These are phyloP conservation scores for Penicillium mononematosum DNA, from an alignment of 495 filamentous ascomycete genomes.

Conservation along the genomic window DNA sequence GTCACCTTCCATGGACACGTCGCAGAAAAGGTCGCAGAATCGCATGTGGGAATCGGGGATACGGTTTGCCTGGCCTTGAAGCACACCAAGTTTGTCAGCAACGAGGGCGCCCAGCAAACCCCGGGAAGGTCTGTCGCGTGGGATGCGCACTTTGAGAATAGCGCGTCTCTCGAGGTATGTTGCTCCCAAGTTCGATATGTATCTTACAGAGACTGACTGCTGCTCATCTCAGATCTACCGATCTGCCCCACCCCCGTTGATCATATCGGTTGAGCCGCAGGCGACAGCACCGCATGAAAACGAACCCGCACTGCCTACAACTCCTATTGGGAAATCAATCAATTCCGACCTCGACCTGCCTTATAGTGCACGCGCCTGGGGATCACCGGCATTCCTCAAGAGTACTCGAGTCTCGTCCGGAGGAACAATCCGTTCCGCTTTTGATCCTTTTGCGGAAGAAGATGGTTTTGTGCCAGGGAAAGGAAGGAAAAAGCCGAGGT, in stretches of 20 bases:
- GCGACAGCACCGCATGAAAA: conserved; percentile 22
- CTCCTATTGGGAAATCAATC: conserved; percentile 21
- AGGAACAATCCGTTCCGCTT: conserved; percentile 54
- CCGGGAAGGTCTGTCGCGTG: conserved; percentile 72
- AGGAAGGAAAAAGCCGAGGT: conserved; percentile 69
- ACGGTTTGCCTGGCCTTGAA: conserved; percentile 65
- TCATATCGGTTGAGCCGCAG: conserved; percentile 50
- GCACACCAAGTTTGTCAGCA: conserved; percentile 58
- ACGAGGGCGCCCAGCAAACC: conserved; percentile 46
- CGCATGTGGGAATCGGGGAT: conserved; percentile 73
- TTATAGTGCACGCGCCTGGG: conserved; percentile 40
- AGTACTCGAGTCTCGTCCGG: conserved; percentile 60
- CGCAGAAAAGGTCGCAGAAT: conserved; percentile 66
- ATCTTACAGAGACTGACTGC: conserved; percentile 3
- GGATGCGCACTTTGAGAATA: conserved; percentile 63
- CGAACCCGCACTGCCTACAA: conserved; percentile 26
- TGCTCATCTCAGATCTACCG: conserved; percentile 33
- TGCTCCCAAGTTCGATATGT: not conserved
- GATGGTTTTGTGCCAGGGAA: conserved; percentile 61
- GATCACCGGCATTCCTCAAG: conserved; percentile 76
- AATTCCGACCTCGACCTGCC: conserved; percentile 7
- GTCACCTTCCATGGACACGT: conserved; percentile 70
- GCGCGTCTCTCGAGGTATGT: conserved; percentile 59
- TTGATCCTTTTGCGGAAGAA: conserved; percentile 70
- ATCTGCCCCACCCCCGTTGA: conserved; percentile 30